phyloP scores from a whole-genome alignment of 805 yeast species.

The Ogataea glucozyma region DNA sequence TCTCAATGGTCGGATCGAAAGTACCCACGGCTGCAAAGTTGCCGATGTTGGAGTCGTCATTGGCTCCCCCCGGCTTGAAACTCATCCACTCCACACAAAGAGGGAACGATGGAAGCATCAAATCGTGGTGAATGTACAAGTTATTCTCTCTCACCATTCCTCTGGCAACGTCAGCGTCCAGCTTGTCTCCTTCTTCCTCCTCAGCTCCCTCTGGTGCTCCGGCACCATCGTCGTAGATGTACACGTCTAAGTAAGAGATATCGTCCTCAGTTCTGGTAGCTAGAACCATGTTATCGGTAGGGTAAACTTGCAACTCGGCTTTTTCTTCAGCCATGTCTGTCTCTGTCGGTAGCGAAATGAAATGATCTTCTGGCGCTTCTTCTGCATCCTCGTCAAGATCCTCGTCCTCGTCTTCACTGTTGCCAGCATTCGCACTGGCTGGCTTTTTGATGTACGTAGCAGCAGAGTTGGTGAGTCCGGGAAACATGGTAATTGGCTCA shows the following conservation, averaged over 20 bases:
- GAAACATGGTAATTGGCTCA: slow-evolving; percentile 63
- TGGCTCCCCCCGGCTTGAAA: slow-evolving; percentile 57
- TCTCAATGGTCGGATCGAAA: slow-evolving; percentile 94
- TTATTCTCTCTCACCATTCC: slow-evolving; percentile 73
- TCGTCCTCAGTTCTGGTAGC: slow-evolving; percentile 97
- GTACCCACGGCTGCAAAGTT: slow-evolving; percentile 97
- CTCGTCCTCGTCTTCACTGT: slow-evolving; percentile 26
- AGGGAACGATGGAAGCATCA: slow-evolving; percentile 97
- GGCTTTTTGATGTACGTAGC: slow-evolving; percentile 58
- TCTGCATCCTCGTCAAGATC: slow-evolving; percentile 29
- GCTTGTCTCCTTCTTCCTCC: slow-evolving; percentile 64
- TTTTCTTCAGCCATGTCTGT: slow-evolving; percentile 74
- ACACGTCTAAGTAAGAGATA: slow-evolving; percentile 86
- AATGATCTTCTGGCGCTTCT: slow-evolving; percentile 54
- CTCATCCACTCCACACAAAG: slow-evolving; percentile 95
- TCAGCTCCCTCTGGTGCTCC: slow-evolving; percentile 71
- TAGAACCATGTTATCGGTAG: slow-evolving; percentile 85
- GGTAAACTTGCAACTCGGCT: slow-evolving; percentile 80
- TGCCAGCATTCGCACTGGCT: slow-evolving; percentile 43
- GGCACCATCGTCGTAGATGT: slow-evolving; percentile 92
- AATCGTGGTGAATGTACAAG: slow-evolving; percentile 91
- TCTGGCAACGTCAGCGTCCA: slow-evolving; percentile 71
- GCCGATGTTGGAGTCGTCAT: slow-evolving; percentile 55
- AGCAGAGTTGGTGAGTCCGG: slow-evolving; percentile 62
- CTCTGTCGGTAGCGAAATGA: slow-evolving; percentile 61